Conservation (phyloP, 2,329 filamentous ascomycete genomes). For the Fonsecaea pedrosoi region DNA sequence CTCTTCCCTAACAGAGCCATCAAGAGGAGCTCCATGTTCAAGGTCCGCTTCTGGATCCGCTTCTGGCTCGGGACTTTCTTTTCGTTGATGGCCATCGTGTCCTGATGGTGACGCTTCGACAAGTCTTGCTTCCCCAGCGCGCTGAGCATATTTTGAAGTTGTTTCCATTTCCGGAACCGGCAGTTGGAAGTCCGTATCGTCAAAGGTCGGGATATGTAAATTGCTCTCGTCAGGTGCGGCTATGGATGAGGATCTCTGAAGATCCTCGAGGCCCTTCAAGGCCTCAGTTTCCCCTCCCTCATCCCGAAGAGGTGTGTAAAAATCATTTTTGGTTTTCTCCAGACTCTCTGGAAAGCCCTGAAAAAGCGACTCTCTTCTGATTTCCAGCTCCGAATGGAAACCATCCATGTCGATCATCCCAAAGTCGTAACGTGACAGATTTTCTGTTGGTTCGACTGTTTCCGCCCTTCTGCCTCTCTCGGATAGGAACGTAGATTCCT, state of each 20-base stretch:
- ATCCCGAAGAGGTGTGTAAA: slow-evolving; percentile 46
- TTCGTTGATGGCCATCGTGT: slow-evolving; percentile 18
- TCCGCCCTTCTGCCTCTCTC: slow-evolving; percentile 53
- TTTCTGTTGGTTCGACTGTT: slow-evolving; percentile 47
- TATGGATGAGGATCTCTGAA: slow-evolving; percentile 27
- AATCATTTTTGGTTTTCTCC: slow-evolving; percentile 51
- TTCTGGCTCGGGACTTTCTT: slow-evolving; percentile 3
- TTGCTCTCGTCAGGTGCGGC: slow-evolving; percentile 26
- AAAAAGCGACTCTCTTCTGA: slow-evolving; percentile 38
- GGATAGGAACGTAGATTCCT: slow-evolving; percentile 41
- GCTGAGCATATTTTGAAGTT: slow-evolving; percentile 44
- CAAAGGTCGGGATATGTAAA: slow-evolving; percentile 49
- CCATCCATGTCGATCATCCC: slow-evolving; percentile 56
- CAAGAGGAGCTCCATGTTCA: neutral
- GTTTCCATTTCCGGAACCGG: slow-evolving; percentile 42
- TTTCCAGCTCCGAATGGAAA: slow-evolving; percentile 53
- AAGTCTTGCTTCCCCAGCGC: slow-evolving; percentile 35
- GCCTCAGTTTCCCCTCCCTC: slow-evolving; percentile 41
- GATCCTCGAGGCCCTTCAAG: slow-evolving; percentile 27
- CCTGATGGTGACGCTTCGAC: slow-evolving; percentile 13
- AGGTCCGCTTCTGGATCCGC: slow-evolving; percentile 1
- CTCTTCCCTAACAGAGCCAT: neutral
- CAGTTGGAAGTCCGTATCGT: slow-evolving; percentile 37
- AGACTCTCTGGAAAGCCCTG: slow-evolving; percentile 22
- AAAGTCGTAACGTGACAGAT: slow-evolving; percentile 53